These are phyloP conservation scores for Curvularia spicifera DNA, from an alignment of 2,329 filamentous ascomycete genomes.

Conservation along the genomic window DNA sequence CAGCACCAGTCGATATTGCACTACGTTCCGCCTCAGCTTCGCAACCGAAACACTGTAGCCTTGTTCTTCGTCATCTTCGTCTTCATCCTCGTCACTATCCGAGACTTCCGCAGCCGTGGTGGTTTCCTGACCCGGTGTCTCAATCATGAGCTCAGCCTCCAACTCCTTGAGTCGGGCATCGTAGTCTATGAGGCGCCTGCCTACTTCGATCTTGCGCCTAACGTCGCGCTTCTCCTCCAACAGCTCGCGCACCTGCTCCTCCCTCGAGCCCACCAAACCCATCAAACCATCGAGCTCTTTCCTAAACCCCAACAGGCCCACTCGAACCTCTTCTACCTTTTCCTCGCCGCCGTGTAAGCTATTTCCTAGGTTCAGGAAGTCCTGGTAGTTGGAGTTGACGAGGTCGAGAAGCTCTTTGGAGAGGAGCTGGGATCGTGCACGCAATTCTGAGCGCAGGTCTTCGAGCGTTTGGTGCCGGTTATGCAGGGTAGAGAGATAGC, in stretches of 20 bases:
- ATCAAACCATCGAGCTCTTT: conserved; percentile 80
- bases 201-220: conserved; percentile 67
- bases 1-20: conserved; percentile 64
- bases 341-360: conserved; percentile 88
- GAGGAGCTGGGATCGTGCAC: conserved; percentile 78
- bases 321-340: conserved; percentile 85
- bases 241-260: conserved; percentile 66
- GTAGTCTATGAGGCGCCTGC: conserved; percentile 69
- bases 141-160: conserved; percentile 68
- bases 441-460: conserved; percentile 85
- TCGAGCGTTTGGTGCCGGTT: conserved; percentile 95
- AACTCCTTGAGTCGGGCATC: conserved; percentile 67
- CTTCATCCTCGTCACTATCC: conserved; percentile 38
- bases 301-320: conserved; percentile 84
- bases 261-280: conserved; percentile 67
- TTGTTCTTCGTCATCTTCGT: conserved; percentile 43
- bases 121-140: conserved; percentile 27
- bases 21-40: conserved; percentile 62
- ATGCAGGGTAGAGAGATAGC: conserved; percentile 81
- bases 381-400: conserved; percentile 93
- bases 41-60: conserved; percentile 42
- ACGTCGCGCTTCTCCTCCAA: conserved; percentile 75
- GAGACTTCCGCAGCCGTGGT: conserved; percentile 20
- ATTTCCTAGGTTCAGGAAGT: conserved; percentile 83
- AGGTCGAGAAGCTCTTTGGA: conserved; percentile 89